A percentile compares a stretch with the other conserved stretches of the same genome.
These are phyloP conservation scores for Rhizopogon vinicolor DNA, from an alignment of 768 basidiomycete species.

Conservation along the genomic window DNA sequence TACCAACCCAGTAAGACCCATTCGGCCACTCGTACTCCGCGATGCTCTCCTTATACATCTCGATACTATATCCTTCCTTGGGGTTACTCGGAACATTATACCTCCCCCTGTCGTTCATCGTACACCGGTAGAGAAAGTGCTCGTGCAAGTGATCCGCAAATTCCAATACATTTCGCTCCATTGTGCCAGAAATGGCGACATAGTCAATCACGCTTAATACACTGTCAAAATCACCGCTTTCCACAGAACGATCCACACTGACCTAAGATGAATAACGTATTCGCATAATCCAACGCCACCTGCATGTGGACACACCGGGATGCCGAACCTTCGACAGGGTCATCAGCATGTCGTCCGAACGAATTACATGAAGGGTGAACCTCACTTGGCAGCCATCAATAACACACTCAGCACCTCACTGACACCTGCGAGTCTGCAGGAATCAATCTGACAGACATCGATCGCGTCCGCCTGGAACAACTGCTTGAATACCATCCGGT, in stretches of 20 bases:
- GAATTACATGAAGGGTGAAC: not conserved
- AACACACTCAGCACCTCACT: conserved; percentile 89
- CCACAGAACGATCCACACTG: conserved; percentile 10
- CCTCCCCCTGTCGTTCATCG: conserved; percentile 78
- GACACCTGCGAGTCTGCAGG: conserved; percentile 89
- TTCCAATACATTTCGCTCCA: conserved; percentile 93
- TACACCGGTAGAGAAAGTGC: conserved; percentile 85
- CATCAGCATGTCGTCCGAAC: not conserved
- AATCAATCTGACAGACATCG: conserved; percentile 94
- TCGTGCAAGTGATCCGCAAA: conserved; percentile 91
- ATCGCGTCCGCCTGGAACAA: conserved; percentile 87
- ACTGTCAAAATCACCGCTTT: not conserved
- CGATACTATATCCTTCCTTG: conserved; percentile 85
- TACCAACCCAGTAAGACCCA: conserved; percentile 38
- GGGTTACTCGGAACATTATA: conserved; percentile 83
- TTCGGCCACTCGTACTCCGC: conserved; percentile 82
- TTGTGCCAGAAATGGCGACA: conserved; percentile 83
- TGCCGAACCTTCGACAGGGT: conserved; percentile 56
- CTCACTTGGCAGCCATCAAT: conserved; percentile 84
- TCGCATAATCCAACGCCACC: conserved; percentile 94
- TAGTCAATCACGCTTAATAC: conserved; percentile 80
- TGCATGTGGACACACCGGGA: conserved; percentile 90
- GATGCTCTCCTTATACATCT: conserved; percentile 81
- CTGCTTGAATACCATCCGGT: conserved; percentile 95
- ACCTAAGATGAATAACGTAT: conserved; percentile 84